These are phyloP conservation scores for Eutrema heterophyllum DNA, from an alignment of 345 rosid genomes.

Conservation along the genomic window DNA sequence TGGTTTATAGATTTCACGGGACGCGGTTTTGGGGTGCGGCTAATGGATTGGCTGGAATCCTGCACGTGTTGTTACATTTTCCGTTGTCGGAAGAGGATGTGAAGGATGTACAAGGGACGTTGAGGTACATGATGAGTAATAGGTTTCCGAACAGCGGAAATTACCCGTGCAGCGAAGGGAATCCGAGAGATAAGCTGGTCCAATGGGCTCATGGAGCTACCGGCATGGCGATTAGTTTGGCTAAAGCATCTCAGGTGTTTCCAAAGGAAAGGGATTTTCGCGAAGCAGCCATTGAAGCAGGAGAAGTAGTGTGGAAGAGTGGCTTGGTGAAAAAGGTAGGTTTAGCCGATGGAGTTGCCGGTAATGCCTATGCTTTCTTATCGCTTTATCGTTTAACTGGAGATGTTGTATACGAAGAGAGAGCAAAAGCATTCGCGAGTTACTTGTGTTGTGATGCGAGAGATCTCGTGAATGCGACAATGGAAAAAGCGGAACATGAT, in stretches of 20 bases:
- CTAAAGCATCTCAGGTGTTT: conserved; percentile 84
- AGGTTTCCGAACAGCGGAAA: conserved; percentile 80
- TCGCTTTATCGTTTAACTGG: conserved; percentile 73
- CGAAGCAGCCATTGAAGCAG: conserved; percentile 84
- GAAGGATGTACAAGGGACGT: conserved; percentile 67
- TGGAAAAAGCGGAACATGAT: conserved; percentile 22
- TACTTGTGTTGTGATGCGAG: conserved; percentile 50
- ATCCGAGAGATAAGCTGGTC: conserved; percentile 77
- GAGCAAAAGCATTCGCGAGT: conserved; percentile 75
- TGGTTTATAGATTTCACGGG: conserved; percentile 65
- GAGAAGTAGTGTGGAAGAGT: conserved; percentile 93
- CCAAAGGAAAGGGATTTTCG: conserved; percentile 70
- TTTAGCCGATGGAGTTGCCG: conserved; percentile 73
- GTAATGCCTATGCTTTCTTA: conserved; percentile 80
- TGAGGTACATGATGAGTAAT: conserved; percentile 85
- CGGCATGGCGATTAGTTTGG: conserved; percentile 62
- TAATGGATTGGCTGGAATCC: conserved; percentile 85
- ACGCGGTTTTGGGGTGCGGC: conserved; percentile 93
- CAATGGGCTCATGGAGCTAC: conserved; percentile 95
- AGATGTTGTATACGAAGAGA: conserved; percentile 62
- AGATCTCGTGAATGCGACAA: conserved; percentile 15
- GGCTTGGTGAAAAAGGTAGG: conserved; percentile 79
- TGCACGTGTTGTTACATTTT: conserved; percentile 76
- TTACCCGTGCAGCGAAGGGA: conserved; percentile 88
- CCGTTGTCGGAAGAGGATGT: conserved; percentile 50